Evolutionary conservation across 2,329 filamentous ascomycete species (phyloP), one percentile per base, ranked within the genome.

Genomic region (Penicillium hesseltinei): DNA sequence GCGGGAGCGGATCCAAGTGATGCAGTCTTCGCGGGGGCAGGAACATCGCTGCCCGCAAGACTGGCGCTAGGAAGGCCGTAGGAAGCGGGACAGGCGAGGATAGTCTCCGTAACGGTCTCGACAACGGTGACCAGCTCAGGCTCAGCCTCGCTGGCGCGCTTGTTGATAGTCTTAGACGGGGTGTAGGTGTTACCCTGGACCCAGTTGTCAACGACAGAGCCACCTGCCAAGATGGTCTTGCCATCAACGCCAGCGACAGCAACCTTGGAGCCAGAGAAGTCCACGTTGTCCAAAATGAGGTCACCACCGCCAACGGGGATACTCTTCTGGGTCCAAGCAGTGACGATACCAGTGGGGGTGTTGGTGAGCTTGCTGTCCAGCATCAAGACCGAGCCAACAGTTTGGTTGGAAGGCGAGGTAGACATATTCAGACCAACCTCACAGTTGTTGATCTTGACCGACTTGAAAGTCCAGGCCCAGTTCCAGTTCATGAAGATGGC

Each of bases 401-500:
- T 88, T 77, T 94, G 89, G 65, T 81, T 77, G 33, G 78, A 72
- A 27, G 80, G 84, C 48, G 85, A 83, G 64, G 83, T 84, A 52
- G 88, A 84, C 86, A 96, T 91, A 75, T 95, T 89, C 61, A 95
- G 79, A 54, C 90, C 91, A 39, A 92, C 76, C n/a, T 80, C 77
- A 71, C 88, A 90, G 71, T 88, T 85, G 73, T 91, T 86, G 75
- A 95, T 90, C 45, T 78, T 82, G 38, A 95, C 66, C 36, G 84
- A 88, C 71, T 93, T 91, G 76, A 94, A 85, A 44, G 88, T 86
- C 88, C 89, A 95, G 19, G 86, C 80, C 91, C 91, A 96, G 78
- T 93, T 90, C 91, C 91, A 96, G 80, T 92, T 92, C 86, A 94
- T 89, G 77, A 84, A 91, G 62, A 96, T 86, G 60, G 89, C 91